Percentiles rank a stretch among this genome's conserved stretches.
Conservation (phyloP, 2,329 filamentous ascomycete genomes). For the Botrytis sinoallii region DNA sequence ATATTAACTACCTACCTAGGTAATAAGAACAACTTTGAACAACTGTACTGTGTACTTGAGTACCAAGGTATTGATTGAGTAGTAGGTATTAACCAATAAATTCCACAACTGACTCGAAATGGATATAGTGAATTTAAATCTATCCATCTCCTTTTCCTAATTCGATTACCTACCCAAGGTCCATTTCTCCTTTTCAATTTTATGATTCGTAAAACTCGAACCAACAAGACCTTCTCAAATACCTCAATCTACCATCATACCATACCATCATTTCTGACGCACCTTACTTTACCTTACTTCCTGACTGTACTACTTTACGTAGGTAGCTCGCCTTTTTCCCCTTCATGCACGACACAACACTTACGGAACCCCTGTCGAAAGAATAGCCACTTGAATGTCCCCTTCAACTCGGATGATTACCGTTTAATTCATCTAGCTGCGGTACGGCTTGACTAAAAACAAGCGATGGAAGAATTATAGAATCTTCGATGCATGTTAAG, state of each 20-base stretch:
- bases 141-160: background rate
- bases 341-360: slow-evolving; percentile 13
- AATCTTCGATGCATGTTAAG: slow-evolving; percentile 17
- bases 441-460: slow-evolving; percentile 17
- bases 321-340: slow-evolving; percentile 7
- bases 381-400: background rate
- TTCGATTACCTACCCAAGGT: background rate
- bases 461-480: slow-evolving; percentile 25
- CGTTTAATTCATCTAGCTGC: slow-evolving; percentile 11
- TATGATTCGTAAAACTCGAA: background rate
- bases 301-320: background rate
- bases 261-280: background rate
- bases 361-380: background rate
- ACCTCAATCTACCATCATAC: background rate
- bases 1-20: background rate
- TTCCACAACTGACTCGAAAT: background rate
- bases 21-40: background rate
- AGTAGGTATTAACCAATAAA: background rate
- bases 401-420: slow-evolving; percentile 5
- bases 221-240: background rate
- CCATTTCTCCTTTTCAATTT: background rate
- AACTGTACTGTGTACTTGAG: background rate
- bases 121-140: background rate
- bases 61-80: background rate
- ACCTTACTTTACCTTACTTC: background rate